Base-by-base conservation (phyloP, 495 filamentous ascomycete species). In the Trichoderma reesei region DNA sequence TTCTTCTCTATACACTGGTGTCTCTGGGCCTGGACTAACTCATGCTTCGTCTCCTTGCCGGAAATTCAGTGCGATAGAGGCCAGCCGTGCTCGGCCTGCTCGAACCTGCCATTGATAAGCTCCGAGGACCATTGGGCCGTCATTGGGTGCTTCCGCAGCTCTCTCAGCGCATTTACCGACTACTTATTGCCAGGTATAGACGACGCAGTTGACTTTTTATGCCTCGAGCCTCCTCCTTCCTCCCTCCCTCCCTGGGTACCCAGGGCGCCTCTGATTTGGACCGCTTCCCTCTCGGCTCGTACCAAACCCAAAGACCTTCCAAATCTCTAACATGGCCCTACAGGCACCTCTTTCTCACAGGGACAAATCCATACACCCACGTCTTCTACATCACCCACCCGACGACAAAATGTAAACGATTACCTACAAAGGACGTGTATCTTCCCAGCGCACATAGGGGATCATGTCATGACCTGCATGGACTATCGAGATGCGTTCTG, bases 401-500 rank as follows among this genome's bases (percentile, higher is more conserved):
- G 75, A 26, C 74, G 79, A 60, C 78, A 78, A 41, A 80, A 77
- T 61, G 77, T 80, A 73, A 81, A 81, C 61, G 79, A 80, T 9
- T 80, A 75, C 63, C 68, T 81, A 37, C 76, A 81, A 46, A 71
- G 78, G 54, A 71, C 71, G 0, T 81, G 78, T 61, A 61, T 74
- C 10, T 65, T 80, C 38, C 67, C 67, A 37, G 74, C 69, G 34
- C 72, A 71, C 54, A 73, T 72, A 60, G 69, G 71, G 5, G 69
- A 72, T 37, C 70, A 77, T 70, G 77, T 79, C 26, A 79, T 75
- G 66, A 65, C 65, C 6, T 66, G 74, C 46, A 59, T 79, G n/a
- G 79, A 81, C 63, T 80, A 78, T 51, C 73, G 79, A 41, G 79
- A 81, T 48, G 76, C 76, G 0, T 81, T 81, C 56, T 81, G 78